These are phyloP conservation scores for Torulaspora delbrueckii DNA, from an alignment of 805 yeast species.

Conservation along the genomic window DNA sequence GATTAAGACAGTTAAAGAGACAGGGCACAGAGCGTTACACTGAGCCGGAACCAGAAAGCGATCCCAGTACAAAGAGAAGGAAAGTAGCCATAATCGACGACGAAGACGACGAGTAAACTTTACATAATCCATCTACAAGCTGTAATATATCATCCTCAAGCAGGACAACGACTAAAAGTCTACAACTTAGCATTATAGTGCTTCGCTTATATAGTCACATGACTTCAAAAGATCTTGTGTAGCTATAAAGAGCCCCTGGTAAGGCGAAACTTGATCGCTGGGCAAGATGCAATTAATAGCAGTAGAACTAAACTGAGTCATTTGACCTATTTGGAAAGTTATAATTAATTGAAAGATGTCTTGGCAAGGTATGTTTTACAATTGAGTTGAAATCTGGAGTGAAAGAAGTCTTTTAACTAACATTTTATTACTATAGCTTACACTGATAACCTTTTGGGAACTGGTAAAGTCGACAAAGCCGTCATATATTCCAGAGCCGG, in stretches of 20 bases:
- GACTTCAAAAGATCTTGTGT: no score
- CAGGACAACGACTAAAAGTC: not conserved
- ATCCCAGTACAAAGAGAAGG: conserved; percentile 31
- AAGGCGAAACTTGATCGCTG: not conserved
- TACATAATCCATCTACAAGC: not conserved
- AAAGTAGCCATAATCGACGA: conserved; percentile 31
- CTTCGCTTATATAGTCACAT: not conserved
- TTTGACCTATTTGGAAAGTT: not conserved
- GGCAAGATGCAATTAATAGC: not conserved
- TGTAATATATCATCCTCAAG: conserved; percentile 1
- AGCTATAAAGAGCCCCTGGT: not conserved
- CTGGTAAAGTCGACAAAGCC: conserved; percentile 87
- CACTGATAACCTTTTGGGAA: conserved; percentile 85
- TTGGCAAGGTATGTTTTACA: conserved; percentile 42
- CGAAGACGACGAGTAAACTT: conserved; percentile 39
- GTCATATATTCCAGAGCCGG: conserved; percentile 93
- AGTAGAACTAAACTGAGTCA: not conserved
- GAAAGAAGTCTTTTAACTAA: conserved; percentile 6
- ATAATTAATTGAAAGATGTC: conserved; percentile 32
- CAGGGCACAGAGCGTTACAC: conserved; percentile 52
- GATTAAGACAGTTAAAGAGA: conserved; percentile 50
- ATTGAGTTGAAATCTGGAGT: not conserved
- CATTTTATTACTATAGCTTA: conserved; percentile 52
- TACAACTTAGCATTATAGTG: not conserved
- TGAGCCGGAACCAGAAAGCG: conserved; percentile 35